Evolutionary conservation across 164 flowering plant species (phyloP).

Genomic region (Vitis riparia): DNA sequence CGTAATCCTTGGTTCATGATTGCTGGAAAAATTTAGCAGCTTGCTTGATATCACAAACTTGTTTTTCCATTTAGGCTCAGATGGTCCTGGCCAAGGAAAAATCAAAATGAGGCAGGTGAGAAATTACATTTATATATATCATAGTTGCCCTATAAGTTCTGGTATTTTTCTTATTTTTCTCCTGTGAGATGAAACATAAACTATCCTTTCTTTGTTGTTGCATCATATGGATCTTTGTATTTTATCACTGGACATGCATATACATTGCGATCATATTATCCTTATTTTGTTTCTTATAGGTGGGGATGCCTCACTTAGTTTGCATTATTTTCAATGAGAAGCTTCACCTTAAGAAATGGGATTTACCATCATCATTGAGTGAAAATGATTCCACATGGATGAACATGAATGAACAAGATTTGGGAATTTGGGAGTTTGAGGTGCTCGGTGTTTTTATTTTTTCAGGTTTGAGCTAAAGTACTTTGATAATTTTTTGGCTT

Average conservation of each 20-base stretch:
- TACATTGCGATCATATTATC: background rate
- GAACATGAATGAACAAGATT: too few species aligned
- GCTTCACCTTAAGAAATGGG: constrained; percentile 19
- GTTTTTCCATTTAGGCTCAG: constrained; percentile 34
- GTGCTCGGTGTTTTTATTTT: constrained; percentile 9
- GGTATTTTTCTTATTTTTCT: background rate
- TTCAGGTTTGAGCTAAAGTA: constrained; percentile 73
- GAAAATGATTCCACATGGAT: background rate
- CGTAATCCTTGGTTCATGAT: too few species aligned
- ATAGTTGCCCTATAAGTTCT: constrained; percentile 81
- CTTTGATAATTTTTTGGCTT: constrained; percentile 77
- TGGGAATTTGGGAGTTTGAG: background rate
- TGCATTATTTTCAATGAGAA: constrained; percentile 17
- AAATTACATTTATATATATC: constrained; percentile 81
- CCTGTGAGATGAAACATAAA: background rate
- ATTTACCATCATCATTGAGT: constrained; percentile 3
- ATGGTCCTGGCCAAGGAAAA: constrained; percentile 31
- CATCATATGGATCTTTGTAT: background rate
- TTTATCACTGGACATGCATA: background rate
- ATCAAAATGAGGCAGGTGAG: constrained; percentile 63
- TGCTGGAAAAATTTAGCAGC: too few species aligned
- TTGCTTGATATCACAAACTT: constrained; percentile 15
- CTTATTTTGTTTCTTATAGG: constrained; percentile 40
- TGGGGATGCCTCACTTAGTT: constrained; percentile 63
- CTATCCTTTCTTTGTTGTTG: background rate